These are phyloP conservation scores for Misopates orontium DNA, from an alignment of 257 asterid genomes.

Conservation along the genomic window DNA sequence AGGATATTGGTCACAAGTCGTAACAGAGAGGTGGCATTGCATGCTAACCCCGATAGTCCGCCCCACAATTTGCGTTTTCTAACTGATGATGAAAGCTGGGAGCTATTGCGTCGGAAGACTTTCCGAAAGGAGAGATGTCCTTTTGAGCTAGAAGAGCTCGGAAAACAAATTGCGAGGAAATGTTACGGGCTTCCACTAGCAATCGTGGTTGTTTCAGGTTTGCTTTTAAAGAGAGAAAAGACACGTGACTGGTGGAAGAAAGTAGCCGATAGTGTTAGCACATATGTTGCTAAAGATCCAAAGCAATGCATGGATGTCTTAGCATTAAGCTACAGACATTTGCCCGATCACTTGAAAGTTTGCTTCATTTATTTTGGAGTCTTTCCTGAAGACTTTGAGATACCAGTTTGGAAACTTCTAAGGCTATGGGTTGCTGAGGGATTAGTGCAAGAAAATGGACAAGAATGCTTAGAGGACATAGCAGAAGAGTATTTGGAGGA, in stretches of 20 bases:
- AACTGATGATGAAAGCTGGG: slow-evolving; percentile 25
- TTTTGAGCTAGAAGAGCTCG: slow-evolving; percentile 22
- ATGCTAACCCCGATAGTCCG: neutral
- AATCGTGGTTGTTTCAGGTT: slow-evolving; percentile 9
- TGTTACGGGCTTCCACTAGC: slow-evolving; percentile 38
- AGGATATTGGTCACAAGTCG: neutral
- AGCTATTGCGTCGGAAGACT: slow-evolving; percentile 2
- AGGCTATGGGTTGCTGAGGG: slow-evolving; percentile 39
- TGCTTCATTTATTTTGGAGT: slow-evolving; percentile 36
- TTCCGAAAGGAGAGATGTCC: slow-evolving; percentile 27
- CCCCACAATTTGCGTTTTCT: slow-evolving; percentile 30
- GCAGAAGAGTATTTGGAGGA: slow-evolving; percentile 24
- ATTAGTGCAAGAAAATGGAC: slow-evolving; percentile 10
- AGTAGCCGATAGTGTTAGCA: neutral
- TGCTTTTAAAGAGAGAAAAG: neutral
- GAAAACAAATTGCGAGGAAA: slow-evolving; percentile 22
- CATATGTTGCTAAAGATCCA: neutral
- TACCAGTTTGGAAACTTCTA: slow-evolving; percentile 29
- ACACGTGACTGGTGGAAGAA: neutral
- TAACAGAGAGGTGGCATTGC: neutral
- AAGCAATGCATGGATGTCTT: slow-evolving; percentile 18
- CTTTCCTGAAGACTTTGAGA: slow-evolving; percentile 29
- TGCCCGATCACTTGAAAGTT: slow-evolving; percentile 29
- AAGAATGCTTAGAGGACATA: slow-evolving; percentile 5
- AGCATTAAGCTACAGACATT: slow-evolving; percentile 26